Evolutionary conservation across 208 protist species (phyloP).

Genomic region (Crithidia acanthocephali): DNA sequence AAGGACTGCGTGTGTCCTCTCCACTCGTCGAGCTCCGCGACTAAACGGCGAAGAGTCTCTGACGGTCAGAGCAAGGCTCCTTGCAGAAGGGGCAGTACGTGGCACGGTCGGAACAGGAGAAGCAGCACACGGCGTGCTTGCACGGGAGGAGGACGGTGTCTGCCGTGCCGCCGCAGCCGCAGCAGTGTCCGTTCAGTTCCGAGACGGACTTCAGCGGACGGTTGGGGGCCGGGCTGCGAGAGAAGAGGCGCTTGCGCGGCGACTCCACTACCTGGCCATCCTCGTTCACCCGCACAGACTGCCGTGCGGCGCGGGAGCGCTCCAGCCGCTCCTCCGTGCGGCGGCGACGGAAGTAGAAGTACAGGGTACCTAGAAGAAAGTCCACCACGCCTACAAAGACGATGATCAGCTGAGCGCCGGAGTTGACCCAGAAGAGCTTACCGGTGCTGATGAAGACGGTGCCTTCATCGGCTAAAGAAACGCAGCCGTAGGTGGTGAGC

Average conservation of each 20-base stretch:
- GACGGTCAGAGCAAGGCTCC: constrained; percentile 29
- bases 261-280: constrained; percentile 18
- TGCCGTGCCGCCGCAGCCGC: constrained; percentile 47
- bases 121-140: constrained; percentile 60
- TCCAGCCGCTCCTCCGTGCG: constrained; percentile 33
- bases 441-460: constrained; percentile 40
- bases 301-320: constrained; percentile 26
- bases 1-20: no score
- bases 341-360: constrained; percentile 38
- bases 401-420: constrained; percentile 32
- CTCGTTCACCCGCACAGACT: constrained; percentile 34
- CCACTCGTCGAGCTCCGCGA: no score
- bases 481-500: constrained; percentile 37
- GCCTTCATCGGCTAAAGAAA: constrained; percentile 15
- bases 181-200: constrained; percentile 54
- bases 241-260: constrained; percentile 15
- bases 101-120: constrained; percentile 39
- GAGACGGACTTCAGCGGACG: constrained; percentile 36
- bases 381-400: constrained; percentile 36
- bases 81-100: constrained; percentile 60
- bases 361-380: constrained; percentile 34
- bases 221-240: constrained; percentile 1
- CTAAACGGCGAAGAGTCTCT: constrained; percentile 41
- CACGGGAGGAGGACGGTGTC: constrained; percentile 56
- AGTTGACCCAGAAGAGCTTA: constrained; percentile 41